Evolutionary conservation across 768 basidiomycete genomes (phyloP).

Genomic region (Boletus coccyginus): DNA sequence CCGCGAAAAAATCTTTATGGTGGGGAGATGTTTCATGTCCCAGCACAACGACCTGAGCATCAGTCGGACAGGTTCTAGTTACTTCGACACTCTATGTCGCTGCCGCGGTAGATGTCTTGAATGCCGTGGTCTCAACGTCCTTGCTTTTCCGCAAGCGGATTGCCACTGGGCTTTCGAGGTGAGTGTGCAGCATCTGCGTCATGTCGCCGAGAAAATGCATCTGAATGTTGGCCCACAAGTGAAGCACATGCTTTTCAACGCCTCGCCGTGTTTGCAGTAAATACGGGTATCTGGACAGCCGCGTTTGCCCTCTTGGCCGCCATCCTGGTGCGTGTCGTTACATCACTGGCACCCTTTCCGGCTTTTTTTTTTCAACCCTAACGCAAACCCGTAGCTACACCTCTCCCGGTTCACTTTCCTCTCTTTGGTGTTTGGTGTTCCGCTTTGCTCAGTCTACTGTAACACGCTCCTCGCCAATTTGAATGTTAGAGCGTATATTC

Average conservation of each 20-base stretch:
- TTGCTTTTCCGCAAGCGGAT: background rate
- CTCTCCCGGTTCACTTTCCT: background rate
- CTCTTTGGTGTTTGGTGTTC: background rate
- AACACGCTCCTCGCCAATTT: slow-evolving; percentile 7
- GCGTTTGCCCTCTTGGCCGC: slow-evolving; percentile 21
- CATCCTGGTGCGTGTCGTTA: slow-evolving; percentile 42
- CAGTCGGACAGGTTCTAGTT: background rate
- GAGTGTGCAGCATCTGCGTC: background rate
- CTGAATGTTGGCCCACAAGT: background rate
- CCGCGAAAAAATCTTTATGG: background rate
- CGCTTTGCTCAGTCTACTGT: slow-evolving; percentile 4
- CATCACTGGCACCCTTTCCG: background rate
- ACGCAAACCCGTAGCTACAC: background rate
- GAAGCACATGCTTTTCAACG: background rate
- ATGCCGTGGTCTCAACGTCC: background rate
- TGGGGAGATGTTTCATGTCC: background rate
- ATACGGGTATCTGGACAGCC: slow-evolving; percentile 1
- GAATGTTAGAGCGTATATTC: slow-evolving; percentile 2
- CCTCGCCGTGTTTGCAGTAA: background rate
- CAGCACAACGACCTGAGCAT: background rate
- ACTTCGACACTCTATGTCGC: background rate
- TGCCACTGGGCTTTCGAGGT: background rate
- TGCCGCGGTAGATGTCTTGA: slow-evolving; percentile 1
- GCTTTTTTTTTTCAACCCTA: background rate
- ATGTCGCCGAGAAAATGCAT: no score